Evolutionary conservation across 345 rosid genomes (phyloP), one percentile per base, ranked within the genome.

Genomic region (Lepidium aucheri): DNA sequence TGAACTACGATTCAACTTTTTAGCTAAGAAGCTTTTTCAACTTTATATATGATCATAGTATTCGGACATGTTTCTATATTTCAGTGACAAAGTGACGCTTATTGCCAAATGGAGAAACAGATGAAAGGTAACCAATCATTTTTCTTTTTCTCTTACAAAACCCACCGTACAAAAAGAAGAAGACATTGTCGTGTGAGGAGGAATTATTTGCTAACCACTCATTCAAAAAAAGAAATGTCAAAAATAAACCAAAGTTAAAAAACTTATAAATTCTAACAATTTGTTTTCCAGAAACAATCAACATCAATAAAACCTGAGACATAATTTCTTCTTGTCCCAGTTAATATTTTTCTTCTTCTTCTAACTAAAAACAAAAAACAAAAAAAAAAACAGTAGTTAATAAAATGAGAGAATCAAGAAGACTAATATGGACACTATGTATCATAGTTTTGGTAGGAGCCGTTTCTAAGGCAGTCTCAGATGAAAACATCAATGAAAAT

Each of bases 351-450:
- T 24, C 26, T 24, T 24, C 0, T 24, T 4, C 5, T 26, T 26
- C 5, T 26, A 4, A 26, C 1, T 0, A 26, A 26, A 34, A 8
- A 42, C 22, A 3, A 7, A 40, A 14, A 13, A 53, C 22, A 26
- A 34, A 8, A 42, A 34, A 3, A 7, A 40, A 14, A 13, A 53
- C 22, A 13, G 36, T 44, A 22, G 3, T 16, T 3, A 16, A 5
- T 1, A 63, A 63, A 65, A 72, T 72, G 76, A 58, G 44, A 72
- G 54, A 24, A 9, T 65, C 66, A 58, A 72, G 1, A 13, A 57
- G 24, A 58, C 60, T 40, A 22, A 16, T 72, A 41, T 72, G 76
- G 60, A 51, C 39, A 65, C 22, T 72, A 16, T 72, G 40, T 3
- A 13, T 72, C 60, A 46, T 72, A 8, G 54, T 70, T 42, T 43